Evolutionary conservation across 805 yeast genomes (phyloP), one percentile per base, ranked within the genome.

Genomic region (Saccharomycopsis sp.): DNA sequence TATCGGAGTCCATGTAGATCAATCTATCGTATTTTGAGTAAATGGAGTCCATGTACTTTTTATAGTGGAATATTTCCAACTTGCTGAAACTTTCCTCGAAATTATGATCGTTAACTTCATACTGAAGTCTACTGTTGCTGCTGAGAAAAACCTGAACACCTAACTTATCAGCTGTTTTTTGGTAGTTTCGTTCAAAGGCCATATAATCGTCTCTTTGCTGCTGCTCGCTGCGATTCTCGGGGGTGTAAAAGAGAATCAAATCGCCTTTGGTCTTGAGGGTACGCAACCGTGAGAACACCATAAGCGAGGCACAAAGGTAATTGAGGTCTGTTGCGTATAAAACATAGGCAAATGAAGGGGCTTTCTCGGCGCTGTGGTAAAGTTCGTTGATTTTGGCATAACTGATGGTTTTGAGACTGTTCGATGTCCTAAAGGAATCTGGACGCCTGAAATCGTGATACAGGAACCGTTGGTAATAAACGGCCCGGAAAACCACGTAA

Each of bases 1-100:
- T 76, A 68, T 84, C 89, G 8, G 83, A 75, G 66, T 84, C 89
- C 63, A 84, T 67, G 65, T 76, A 83, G 14, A 84, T 74, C 16
- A 84, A 65, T 51, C 85, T 67, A 24, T 81, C 80, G 64, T 73
- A 84, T 16, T 50, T 53, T 15, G 37, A 12, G 24, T 52, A 37
- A 4, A 40, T 18, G 7, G 24, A 34, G n/a, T 7, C 20, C n/a
- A n/a, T 34, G 24, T 34, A 52, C 15, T 21, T 34, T 8, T 54
- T 67, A 63, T 74, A 74, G 56, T 76, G 73, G 65, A 84, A 84
- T 0, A 80, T 75, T 60, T 75, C 70, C 29, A 84, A 69, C 64
- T 84, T 84, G 0, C 85, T 81, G 62, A 80, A 79, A 57, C 84
- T 77, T 2, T 73, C 70, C 3, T 70, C 60, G 86, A 87, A 83